phyloP scores from a whole-genome alignment of 2,329 filamentous ascomycete genomes.

The Monilinia aucupariae region DNA sequence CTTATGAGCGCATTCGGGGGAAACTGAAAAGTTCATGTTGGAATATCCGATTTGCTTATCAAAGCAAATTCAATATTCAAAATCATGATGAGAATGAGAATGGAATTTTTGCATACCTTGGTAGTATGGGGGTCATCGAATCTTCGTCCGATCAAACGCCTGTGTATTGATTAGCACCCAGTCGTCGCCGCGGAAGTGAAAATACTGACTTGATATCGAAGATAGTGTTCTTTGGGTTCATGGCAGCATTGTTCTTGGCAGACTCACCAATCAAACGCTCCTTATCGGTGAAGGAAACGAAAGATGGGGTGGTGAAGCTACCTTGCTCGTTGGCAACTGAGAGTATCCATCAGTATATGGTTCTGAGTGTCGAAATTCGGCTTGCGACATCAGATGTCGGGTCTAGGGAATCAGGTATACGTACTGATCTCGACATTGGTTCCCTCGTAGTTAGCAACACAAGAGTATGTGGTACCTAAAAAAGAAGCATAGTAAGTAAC shows the following conservation, averaged over 20 bases:
- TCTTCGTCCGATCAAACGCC: slow-evolving; percentile 94
- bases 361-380: neutral
- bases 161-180: slow-evolving; percentile 37
- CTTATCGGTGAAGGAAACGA: slow-evolving; percentile 98
- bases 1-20: neutral
- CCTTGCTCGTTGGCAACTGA: slow-evolving; percentile 94
- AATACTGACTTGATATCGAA: slow-evolving; percentile 92
- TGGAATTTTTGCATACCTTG: slow-evolving; percentile 56
- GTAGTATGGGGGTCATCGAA: slow-evolving; percentile 95
- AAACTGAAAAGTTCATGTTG: neutral
- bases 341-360: slow-evolving; percentile 7
- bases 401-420: neutral
- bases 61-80: no score
- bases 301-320: slow-evolving; percentile 97
- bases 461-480: slow-evolving; percentile 97
- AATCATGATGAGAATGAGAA: neutral
- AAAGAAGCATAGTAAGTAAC: slow-evolving; percentile 29
- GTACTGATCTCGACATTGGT: slow-evolving; percentile 89
- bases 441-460: slow-evolving; percentile 98
- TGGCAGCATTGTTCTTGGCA: slow-evolving; percentile 99
- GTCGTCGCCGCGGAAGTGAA: slow-evolving; percentile 7
- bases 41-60: no score
- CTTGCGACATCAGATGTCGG: slow-evolving; percentile 2
- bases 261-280: slow-evolving; percentile 99
- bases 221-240: slow-evolving; percentile 97